Base-by-base conservation (phyloP, 345 rosid species). In the Anacardium occidentale region DNA sequence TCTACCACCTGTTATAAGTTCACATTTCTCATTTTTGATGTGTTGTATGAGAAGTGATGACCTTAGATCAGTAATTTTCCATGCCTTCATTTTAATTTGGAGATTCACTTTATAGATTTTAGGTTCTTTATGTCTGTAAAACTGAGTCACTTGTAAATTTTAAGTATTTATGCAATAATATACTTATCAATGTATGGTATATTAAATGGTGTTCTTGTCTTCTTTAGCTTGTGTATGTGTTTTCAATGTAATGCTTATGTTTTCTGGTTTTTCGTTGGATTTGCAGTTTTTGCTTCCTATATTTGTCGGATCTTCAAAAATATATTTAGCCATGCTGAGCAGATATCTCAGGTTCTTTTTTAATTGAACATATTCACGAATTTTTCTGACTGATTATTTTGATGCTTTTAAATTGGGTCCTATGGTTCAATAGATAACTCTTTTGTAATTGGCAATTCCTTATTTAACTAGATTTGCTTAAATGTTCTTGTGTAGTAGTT, bases 241-340 rank as follows among this genome's bases (percentile, higher is more conserved):
- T 63, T 54, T 69, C 15, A 10, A 50, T 22, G 10, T 22, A 20
- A n/a, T 70, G 34, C 66, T 75, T 32, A 13, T 58, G n/a, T 11
- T 47, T 62, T 70, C 56, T 25, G 14, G 15, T 72, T 62, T 62
- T 32, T 56, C 72, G 13, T 45, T 59, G 40, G 10, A 42, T 74
- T 60, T 86, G 83, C 87, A 92, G 97, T 94, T 81, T 90, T 94
- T 59, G 89, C 93, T 26, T 80, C 92, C 42, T 90, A 90, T 79
- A 80, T 94, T 63, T 89, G 90, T 55, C 86, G 95, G 74, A 90
- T 94, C 83, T 92, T 92, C 93, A 92, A 82, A 81, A 92, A 92
- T 74, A 86, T 94, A 74, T 92, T 92, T 74, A 88, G 82, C 72
- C 98, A 94, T 69, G 92, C 98, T 0, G 95, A 90, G 84, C 97